Evolutionary conservation across 495 filamentous ascomycete species (phyloP).

Genomic region (Aspergillus sparsus): DNA sequence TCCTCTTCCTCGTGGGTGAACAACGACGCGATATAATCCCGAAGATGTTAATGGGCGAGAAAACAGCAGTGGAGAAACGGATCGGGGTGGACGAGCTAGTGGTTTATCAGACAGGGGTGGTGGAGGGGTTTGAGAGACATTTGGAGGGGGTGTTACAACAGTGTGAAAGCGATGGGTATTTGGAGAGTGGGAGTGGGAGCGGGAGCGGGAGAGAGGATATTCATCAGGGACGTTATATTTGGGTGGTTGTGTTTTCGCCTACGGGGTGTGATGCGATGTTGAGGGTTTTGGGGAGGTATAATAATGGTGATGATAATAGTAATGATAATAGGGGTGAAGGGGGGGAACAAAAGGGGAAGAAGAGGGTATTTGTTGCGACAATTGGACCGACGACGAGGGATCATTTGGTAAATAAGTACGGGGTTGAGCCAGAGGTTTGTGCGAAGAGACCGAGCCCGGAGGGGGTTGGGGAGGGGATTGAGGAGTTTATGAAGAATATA

Average conservation of each 20-base stretch:
- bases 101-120: conserved; percentile 82
- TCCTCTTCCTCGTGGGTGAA: conserved; percentile 88
- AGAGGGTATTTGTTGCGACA: conserved; percentile 66
- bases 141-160: conserved; percentile 51
- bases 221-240: conserved; percentile 45
- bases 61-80: conserved; percentile 39
- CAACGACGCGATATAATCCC: conserved; percentile 87
- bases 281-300: conserved; percentile 50
- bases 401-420: conserved; percentile 66
- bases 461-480: conserved; percentile 72
- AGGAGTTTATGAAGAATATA: conserved; percentile 45
- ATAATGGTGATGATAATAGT: conserved; percentile 18
- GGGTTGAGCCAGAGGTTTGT: conserved; percentile 76
- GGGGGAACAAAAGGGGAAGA: conserved; percentile 9
- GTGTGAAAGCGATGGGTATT: too few species aligned
- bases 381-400: conserved; percentile 94
- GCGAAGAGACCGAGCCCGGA: conserved; percentile 80
- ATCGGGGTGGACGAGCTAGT: conserved; percentile 74
- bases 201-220: conserved; percentile 10
- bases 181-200: not conserved
- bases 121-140: conserved; percentile 67
- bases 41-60: conserved; percentile 61
- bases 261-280: conserved; percentile 85
- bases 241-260: conserved; percentile 94
- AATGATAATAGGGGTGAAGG: conserved; percentile 17